Evolutionary conservation across 2,329 filamentous ascomycete species (phyloP).

Genomic region (Rosellinia necatrix): DNA sequence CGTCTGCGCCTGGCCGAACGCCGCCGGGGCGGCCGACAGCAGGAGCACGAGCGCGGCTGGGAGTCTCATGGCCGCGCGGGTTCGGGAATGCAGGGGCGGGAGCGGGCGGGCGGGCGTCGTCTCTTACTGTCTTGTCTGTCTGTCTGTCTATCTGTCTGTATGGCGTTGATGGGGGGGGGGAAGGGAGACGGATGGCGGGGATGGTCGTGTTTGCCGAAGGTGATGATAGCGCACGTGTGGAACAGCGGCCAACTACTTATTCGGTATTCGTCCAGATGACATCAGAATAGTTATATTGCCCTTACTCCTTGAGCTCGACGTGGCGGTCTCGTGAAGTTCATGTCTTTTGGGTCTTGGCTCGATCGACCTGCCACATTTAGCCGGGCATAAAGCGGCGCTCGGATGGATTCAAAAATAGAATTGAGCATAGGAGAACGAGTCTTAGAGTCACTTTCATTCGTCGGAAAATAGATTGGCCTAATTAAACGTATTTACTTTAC

Average conservation of each 20-base stretch:
- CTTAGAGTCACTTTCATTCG: neutral
- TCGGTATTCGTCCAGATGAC: conserved; percentile 9
- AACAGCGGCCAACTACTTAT: conserved; percentile 13
- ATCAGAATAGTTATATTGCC: conserved; percentile 27
- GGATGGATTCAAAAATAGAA: conserved; percentile 19
- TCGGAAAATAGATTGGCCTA: conserved; percentile 15
- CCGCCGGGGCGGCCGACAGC: conserved; percentile 32
- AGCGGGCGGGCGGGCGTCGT: too few relatives aligned
- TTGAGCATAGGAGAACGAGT: neutral
- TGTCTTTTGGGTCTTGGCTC: neutral
- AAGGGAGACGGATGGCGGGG: neutral
- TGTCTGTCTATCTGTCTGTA: too few relatives aligned
- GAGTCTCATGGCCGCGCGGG: conserved; percentile 29
- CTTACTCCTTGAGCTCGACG: conserved; percentile 6
- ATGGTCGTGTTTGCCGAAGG: conserved; percentile 12
- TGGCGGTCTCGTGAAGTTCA: conserved; percentile 6
- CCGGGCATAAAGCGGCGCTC: conserved; percentile 14
- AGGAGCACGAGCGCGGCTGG: conserved; percentile 31
- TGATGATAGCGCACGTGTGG: conserved; percentile 10
- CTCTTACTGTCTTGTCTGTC: too few relatives aligned
- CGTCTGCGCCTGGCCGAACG: conserved; percentile 37
- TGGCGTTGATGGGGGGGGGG: neutral
- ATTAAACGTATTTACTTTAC: conserved; percentile 2
- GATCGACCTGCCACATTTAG: conserved; percentile 16
- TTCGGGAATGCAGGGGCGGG: too few relatives aligned